phyloP scores from a whole-genome alignment of 1,139 yeast genomes.

The Yamadazyma sp. region DNA sequence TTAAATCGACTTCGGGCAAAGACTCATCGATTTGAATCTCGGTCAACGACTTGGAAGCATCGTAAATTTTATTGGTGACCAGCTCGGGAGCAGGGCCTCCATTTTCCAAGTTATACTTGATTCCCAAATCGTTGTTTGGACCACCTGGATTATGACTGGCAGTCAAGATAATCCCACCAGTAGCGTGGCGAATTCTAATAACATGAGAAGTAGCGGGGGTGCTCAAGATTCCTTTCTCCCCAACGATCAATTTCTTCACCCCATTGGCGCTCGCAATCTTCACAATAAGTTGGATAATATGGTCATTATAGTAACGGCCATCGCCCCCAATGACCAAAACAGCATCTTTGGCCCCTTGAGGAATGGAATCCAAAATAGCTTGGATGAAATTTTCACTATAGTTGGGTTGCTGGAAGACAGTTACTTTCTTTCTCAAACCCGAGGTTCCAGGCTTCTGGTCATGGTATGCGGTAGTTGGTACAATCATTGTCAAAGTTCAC shows the following conservation, averaged over 20 bases:
- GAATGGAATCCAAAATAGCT: conserved; percentile 80
- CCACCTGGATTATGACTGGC: conserved; percentile 99
- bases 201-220: conserved; percentile 97
- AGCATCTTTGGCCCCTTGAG: conserved; percentile 77
- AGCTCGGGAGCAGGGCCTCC: conserved; percentile 99
- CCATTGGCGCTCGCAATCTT: conserved; percentile 90
- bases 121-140: conserved; percentile 88
- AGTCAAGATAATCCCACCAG: conserved; percentile 95
- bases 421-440: conserved; percentile 89
- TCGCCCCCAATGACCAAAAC: conserved; percentile 94
- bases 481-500: conserved; percentile 17
- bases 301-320: conserved; percentile 88
- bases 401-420: conserved; percentile 74
- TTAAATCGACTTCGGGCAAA: conserved; percentile 62
- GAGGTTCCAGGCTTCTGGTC: conserved; percentile 99
- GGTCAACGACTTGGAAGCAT: conserved; percentile 58
- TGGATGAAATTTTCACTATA: conserved; percentile 95
- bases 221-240: conserved; percentile 83
- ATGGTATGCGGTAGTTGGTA: conserved; percentile 69
- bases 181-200: conserved; percentile 73
- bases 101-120: conserved; percentile 89
- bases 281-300: conserved; percentile 78
- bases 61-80: conserved; percentile 85
- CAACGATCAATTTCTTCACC: conserved; percentile 78
- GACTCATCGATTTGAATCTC: conserved; percentile 55